Evolutionary conservation across 495 filamentous ascomycete species (phyloP).

Genomic region (Glutinoglossum americanum): DNA sequence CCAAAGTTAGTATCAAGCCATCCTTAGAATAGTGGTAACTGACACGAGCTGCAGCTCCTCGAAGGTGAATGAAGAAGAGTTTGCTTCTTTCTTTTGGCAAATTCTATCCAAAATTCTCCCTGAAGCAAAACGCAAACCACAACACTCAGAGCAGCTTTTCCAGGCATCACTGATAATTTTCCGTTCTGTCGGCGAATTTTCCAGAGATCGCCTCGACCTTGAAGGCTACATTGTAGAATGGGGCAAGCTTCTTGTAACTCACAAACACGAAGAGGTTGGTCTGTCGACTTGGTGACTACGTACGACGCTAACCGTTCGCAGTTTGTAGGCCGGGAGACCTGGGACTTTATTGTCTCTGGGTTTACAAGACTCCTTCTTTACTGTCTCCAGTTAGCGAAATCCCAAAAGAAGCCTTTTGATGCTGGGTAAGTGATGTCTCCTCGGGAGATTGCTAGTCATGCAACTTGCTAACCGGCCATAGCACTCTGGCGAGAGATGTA

Average conservation of each 20-base stretch:
- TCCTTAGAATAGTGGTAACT: background rate
- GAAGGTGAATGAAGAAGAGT: constrained; percentile 10
- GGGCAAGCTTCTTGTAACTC: constrained; percentile 30
- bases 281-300: background rate
- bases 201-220: constrained; percentile 28
- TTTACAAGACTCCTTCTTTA: constrained; percentile 25
- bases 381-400: constrained; percentile 27
- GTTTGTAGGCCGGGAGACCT: constrained; percentile 28
- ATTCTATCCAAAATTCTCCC: constrained; percentile 28
- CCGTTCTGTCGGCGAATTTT: constrained; percentile 28
- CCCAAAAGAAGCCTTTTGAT: constrained; percentile 22
- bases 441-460: background rate
- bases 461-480: constrained; percentile 10
- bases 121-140: constrained; percentile 19
- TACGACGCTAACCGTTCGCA: constrained; percentile 7
- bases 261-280: constrained; percentile 29
- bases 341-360: constrained; percentile 27
- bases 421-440: constrained; percentile 17
- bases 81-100: constrained; percentile 28
- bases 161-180: constrained; percentile 30
- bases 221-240: constrained; percentile 28
- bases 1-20: constrained; percentile 8
- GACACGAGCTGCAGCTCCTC: background rate
- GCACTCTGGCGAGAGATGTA: constrained; percentile 32
- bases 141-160: constrained; percentile 35